phyloP scores from a whole-genome alignment of 1,284 basidiomycete genomes.

The Trichosporon ovoides region DNA sequence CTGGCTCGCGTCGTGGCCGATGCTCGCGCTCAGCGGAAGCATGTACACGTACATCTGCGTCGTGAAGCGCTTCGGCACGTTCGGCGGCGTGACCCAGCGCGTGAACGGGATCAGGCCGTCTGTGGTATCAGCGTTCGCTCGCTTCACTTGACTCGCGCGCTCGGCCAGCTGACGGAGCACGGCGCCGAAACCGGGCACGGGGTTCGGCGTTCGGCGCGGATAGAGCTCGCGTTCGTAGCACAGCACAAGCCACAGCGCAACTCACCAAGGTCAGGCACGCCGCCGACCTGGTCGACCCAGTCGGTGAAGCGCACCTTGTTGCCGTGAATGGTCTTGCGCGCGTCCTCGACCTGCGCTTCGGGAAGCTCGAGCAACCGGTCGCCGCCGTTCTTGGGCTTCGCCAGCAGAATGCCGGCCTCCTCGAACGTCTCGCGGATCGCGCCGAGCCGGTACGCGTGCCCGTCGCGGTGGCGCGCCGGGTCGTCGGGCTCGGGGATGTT shows the following conservation, averaged over 20 bases:
- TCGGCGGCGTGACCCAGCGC: slow-evolving; percentile 21
- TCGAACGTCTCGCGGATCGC: slow-evolving; percentile 23
- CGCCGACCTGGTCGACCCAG: slow-evolving; percentile 12
- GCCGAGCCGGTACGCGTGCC: slow-evolving; percentile 11
- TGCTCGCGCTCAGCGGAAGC: slow-evolving; percentile 9
- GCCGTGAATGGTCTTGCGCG: slow-evolving; percentile 14
- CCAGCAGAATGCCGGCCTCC: slow-evolving; percentile 20
- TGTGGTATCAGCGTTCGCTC: background rate
- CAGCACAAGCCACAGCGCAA: background rate
- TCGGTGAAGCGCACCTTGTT: slow-evolving; percentile 16
- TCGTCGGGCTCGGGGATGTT: slow-evolving; percentile 6
- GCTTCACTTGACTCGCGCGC: no score
- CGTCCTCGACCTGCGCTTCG: slow-evolving; percentile 3
- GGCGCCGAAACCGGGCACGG: no score
- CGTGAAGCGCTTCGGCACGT: slow-evolving; percentile 20
- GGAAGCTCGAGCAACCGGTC: slow-evolving; percentile 9
- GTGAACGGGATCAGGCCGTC: slow-evolving; percentile 19
- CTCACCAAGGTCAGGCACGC: slow-evolving; percentile 12
- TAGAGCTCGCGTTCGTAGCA: background rate
- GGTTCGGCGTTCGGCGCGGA: no score
- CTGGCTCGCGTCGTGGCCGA: background rate
- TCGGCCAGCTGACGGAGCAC: no score
- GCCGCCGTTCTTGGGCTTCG: background rate
- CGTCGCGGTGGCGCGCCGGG: slow-evolving; percentile 12
- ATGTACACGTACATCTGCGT: slow-evolving; percentile 24